phyloP scores from a whole-genome alignment of 768 basidiomycete species.

The Pisolithus albus region DNA sequence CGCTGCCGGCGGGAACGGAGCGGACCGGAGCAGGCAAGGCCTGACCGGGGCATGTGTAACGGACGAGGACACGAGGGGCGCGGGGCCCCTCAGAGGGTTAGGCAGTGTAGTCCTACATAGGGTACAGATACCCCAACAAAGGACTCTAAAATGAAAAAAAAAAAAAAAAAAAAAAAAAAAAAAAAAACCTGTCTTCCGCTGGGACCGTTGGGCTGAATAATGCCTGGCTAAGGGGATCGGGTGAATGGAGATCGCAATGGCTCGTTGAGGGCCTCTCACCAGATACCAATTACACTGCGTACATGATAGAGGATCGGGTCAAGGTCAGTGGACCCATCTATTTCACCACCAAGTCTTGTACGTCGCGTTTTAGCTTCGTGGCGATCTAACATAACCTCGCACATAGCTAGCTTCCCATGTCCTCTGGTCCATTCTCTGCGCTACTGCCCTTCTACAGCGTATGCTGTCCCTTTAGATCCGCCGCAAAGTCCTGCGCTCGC shows the following conservation, averaged over 20 bases:
- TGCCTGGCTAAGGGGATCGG: slow-evolving; percentile 48
- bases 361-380: slow-evolving; percentile 11
- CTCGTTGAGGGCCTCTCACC: slow-evolving; percentile 51
- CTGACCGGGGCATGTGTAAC: no score
- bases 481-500: slow-evolving; percentile 36
- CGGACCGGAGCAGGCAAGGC: no score
- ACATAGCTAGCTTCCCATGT: slow-evolving; percentile 56
- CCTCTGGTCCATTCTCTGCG: slow-evolving; percentile 64
- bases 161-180: no score
- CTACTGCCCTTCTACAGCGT: slow-evolving; percentile 66
- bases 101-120: no score
- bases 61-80: no score
- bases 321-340: slow-evolving; percentile 63
- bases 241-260: slow-evolving; percentile 68
- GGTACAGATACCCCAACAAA: no score
- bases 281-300: slow-evolving; percentile 75
- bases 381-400: not conserved
- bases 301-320: slow-evolving; percentile 48
- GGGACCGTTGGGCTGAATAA: slow-evolving; percentile 39
- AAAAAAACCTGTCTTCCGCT: slow-evolving; percentile 28
- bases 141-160: no score
- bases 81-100: no score
- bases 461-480: slow-evolving; percentile 59
- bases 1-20: no score
- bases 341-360: slow-evolving; percentile 71